Evolutionary conservation across 495 filamentous ascomycete species (phyloP).

Genomic region (Penicillium roqueforti): DNA sequence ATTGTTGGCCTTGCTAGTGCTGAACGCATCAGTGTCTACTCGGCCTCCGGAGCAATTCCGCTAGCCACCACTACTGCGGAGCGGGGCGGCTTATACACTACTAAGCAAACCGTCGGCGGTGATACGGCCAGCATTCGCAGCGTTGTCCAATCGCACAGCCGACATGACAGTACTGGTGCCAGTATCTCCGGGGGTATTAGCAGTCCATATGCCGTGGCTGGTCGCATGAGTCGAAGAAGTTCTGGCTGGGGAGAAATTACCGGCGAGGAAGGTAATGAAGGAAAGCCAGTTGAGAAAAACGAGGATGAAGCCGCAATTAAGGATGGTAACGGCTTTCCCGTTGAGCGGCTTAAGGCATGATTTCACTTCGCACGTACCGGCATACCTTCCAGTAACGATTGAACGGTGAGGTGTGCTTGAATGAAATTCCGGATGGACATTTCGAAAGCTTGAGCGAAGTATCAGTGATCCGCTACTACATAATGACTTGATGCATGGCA

Average conservation of each 20-base stretch:
- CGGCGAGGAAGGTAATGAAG: slow-evolving; percentile 42
- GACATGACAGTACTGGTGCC: slow-evolving; percentile 76
- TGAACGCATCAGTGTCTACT: slow-evolving; percentile 85
- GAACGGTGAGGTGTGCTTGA: slow-evolving; percentile 8
- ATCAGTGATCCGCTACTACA: slow-evolving; percentile 9
- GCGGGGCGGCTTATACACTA: slow-evolving; percentile 74
- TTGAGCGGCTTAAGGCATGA: slow-evolving; percentile 14
- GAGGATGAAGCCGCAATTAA: slow-evolving; percentile 7
- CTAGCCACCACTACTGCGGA: slow-evolving; percentile 56
- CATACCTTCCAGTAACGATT: not conserved
- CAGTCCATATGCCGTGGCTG: slow-evolving; percentile 54
- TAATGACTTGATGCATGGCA: slow-evolving; percentile 29
- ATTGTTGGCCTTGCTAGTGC: slow-evolving; percentile 60
- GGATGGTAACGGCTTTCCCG: slow-evolving; percentile 5
- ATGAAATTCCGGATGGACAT: slow-evolving; percentile 20
- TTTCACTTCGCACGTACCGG: not conserved
- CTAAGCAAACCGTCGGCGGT: slow-evolving; percentile 57
- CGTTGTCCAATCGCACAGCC: slow-evolving; percentile 66
- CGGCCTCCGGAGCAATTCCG: slow-evolving; percentile 64
- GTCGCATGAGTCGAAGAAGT: slow-evolving; percentile 56
- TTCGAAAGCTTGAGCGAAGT: slow-evolving; percentile 2
- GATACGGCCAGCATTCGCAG: slow-evolving; percentile 79
- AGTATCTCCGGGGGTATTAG: slow-evolving; percentile 59
- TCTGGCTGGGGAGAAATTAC: slow-evolving; percentile 60
- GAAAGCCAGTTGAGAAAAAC: slow-evolving; percentile 19